Base-by-base conservation (phyloP, 1,284 basidiomycete genomes). In the Ceratobasidium sp. region DNA sequence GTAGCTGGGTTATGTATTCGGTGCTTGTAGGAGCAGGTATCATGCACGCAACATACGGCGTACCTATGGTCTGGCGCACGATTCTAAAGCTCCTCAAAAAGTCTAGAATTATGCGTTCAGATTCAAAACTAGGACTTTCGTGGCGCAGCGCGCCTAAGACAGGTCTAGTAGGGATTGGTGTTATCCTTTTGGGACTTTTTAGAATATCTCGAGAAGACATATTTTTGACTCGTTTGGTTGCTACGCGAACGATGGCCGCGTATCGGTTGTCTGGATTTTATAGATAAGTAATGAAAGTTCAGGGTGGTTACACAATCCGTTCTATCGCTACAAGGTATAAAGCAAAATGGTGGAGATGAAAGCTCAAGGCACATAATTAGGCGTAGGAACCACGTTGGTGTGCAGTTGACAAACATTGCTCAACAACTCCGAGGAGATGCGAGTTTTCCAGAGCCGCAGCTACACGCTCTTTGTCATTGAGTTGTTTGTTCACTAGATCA, bases 381-480 rank as follows among this genome's bases (percentile, higher is more conserved):
- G 61, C 62, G 23, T 75, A 75, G 26, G 62, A 54, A 56, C 73
- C 73, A 50, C 73, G 61, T 38, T 75, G 77, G 65, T 80, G 75
- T 10, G 89, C 89, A 9, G 88, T 89, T 9, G 86, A 86, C 50
- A 99, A 88, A 83, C 96, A 97, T 67, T 94, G 93, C 84, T 98
- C 96, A 2, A 99, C 91, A 0, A 97, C 95, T 77, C 93, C 92
- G 3, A 98, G 85, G 5, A 99, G 88, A 57, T 94, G 91, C 12
- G 90, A 89, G 84, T 99, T 99, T 85, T 99, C 97, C 50, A 99
- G 88, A 0, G 97, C 98, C 10, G 98, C 98, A 33, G 97, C 97
- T 0, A 99, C 98, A 66, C 97, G 89, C 86, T 99, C 97, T 85
- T 99, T 99, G 86, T 99, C 97, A 83, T 99, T 99, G 64, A 99